phyloP scores from a whole-genome alignment of 176 grass and related monocot genomes.

The Hordeum marinum region DNA sequence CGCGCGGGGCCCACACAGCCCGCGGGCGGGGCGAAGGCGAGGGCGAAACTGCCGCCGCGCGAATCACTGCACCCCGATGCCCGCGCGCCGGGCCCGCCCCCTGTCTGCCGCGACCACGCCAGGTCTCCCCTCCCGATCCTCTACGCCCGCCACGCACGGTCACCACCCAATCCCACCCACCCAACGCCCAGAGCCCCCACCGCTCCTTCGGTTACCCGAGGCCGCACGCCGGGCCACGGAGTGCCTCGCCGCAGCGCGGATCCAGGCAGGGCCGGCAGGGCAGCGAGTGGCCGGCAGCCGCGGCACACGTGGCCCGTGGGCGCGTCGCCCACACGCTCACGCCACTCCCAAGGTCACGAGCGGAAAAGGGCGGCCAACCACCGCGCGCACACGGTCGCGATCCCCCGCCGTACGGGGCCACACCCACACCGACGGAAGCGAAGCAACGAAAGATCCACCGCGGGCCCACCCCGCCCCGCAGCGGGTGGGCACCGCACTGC shows the following conservation, averaged over 20 bases:
- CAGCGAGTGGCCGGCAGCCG: conserved; percentile 39
- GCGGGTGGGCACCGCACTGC: not conserved
- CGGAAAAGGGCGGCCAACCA: conserved; percentile 17
- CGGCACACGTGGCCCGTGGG: conserved; percentile 45
- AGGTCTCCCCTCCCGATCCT: not conserved
- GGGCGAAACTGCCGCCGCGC: conserved; percentile 45
- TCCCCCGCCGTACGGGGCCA: conserved; percentile 19
- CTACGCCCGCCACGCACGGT: not conserved
- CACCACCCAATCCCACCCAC: not conserved
- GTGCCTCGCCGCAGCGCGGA: not conserved
- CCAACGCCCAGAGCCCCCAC: not conserved
- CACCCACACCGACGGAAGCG: conserved; percentile 19
- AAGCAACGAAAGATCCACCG: not conserved
- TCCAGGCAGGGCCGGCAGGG: not conserved
- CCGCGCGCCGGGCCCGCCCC: conserved; percentile 1
- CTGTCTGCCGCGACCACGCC: conserved; percentile 41
- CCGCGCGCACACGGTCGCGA: not conserved
- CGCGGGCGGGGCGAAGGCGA: conserved; percentile 9
- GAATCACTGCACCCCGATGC: conserved; percentile 25
- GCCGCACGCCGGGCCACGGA: not conserved
- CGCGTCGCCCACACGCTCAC: conserved; percentile 47
- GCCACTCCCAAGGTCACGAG: conserved; percentile 45
- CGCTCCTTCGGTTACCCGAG: no score
- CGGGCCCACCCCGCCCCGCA: conserved; percentile 4
- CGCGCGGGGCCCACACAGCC: not conserved